phyloP scores from a whole-genome alignment of 169 alveolate species.

The Babesia caballi region DNA sequence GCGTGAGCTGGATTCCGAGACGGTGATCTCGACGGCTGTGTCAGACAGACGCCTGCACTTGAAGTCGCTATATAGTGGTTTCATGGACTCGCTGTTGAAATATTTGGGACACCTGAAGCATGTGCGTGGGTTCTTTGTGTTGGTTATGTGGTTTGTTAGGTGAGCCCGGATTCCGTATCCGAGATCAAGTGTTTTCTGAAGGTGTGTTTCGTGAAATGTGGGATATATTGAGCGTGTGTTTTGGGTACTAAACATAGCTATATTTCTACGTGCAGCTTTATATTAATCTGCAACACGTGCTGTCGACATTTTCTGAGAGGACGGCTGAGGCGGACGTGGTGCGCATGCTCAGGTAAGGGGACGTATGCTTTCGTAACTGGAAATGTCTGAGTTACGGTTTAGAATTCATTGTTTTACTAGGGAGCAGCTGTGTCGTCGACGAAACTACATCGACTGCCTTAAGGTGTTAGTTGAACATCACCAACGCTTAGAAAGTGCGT shows the following conservation, averaged over 20 bases:
- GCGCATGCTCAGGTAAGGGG: constrained; percentile 2
- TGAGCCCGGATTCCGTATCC: constrained; percentile 47
- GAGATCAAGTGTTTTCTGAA: constrained; percentile 55
- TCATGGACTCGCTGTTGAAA: constrained; percentile 61
- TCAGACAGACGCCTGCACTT: constrained; percentile 61
- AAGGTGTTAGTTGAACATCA: constrained; percentile 57
- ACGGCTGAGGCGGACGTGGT: constrained; percentile 61
- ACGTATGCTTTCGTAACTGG: neutral
- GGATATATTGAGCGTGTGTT: constrained; percentile 41
- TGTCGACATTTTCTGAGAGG: constrained; percentile 50
- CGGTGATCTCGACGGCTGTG: constrained; percentile 49
- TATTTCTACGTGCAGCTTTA: constrained; percentile 37
- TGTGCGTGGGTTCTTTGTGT: constrained; percentile 28
- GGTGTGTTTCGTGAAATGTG: too few relatives aligned
- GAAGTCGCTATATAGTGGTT: constrained; percentile 58
- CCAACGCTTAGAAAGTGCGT: constrained; percentile 20
- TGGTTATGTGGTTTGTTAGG: constrained; percentile 21
- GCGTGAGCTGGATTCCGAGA: constrained; percentile 68
- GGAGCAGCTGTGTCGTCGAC: constrained; percentile 68
- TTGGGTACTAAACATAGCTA: neutral
- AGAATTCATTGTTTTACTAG: neutral
- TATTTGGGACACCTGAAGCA: constrained; percentile 31
- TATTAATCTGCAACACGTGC: constrained; percentile 65
- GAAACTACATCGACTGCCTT: constrained; percentile 71
- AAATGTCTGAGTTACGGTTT: neutral